Conservation (phyloP, 345 rosid genomes). For the Cardamine chenopodiifolia region DNA sequence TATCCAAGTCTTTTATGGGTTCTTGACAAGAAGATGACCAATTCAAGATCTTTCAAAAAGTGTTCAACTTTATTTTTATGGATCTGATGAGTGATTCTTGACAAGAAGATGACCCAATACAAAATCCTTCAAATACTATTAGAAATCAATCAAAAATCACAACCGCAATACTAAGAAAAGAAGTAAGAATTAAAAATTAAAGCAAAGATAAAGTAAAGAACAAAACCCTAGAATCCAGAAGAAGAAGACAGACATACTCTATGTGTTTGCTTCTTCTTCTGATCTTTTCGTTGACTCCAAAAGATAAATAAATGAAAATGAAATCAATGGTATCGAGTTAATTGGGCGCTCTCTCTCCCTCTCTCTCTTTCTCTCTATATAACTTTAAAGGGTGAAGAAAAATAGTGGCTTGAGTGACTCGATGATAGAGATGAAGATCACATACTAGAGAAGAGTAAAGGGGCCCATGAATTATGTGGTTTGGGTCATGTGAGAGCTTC, state of each 20-base stretch:
- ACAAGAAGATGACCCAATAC: conserved; percentile 13
- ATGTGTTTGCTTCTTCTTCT: conserved; percentile 37
- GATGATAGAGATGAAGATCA: conserved; percentile 44
- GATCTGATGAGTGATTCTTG: conserved; percentile 29
- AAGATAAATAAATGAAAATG: conserved; percentile 34
- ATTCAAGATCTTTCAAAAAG: conserved; percentile 26
- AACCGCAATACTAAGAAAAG: not conserved
- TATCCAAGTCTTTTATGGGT: conserved; percentile 6
- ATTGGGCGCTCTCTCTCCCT: not conserved
- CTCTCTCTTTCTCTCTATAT: conserved; percentile 22
- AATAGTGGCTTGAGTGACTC: conserved; percentile 33
- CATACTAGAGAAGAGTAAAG: conserved; percentile 42
- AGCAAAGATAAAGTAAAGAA: conserved; percentile 19
- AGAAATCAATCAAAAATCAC: not conserved
- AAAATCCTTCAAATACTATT: conserved; percentile 18
- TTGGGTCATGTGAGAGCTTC: conserved; percentile 76
- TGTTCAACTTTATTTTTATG: conserved; percentile 16
- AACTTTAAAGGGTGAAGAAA: conserved; percentile 40
- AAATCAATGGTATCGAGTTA: conserved; percentile 29
- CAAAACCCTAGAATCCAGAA: conserved; percentile 40
- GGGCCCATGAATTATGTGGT: conserved; percentile 83
- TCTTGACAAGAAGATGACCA: conserved; percentile 14
- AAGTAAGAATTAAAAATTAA: not conserved
- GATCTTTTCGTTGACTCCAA: conserved; percentile 43
- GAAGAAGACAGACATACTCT: conserved; percentile 43